These are phyloP conservation scores for Austroboletus eburneus DNA, from an alignment of 768 basidiomycete genomes.

Conservation along the genomic window DNA sequence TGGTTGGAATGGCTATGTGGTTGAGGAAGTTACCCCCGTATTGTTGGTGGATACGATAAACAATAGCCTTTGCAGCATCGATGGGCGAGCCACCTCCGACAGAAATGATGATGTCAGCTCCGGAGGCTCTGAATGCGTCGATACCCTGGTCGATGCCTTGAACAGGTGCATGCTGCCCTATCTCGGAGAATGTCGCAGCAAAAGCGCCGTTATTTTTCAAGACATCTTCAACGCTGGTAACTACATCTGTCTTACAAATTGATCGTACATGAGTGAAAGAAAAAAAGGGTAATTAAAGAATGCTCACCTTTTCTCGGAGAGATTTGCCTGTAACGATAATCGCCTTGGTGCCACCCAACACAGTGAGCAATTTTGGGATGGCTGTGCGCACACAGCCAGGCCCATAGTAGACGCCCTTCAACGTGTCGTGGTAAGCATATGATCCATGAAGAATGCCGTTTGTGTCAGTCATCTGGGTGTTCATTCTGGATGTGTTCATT, in stretches of 20 bases:
- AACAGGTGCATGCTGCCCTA: constrained; percentile 69
- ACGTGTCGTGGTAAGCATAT: constrained; percentile 64
- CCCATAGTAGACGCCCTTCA: constrained; percentile 69
- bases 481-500: no score
- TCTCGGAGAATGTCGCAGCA: constrained; percentile 66
- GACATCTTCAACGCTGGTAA: constrained; percentile 33
- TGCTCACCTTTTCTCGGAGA: constrained; percentile 53
- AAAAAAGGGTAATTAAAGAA: not conserved
- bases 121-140: constrained; percentile 48
- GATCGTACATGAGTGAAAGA: constrained; percentile 2
- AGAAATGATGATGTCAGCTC: constrained; percentile 66
- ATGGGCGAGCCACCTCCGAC: constrained; percentile 81
- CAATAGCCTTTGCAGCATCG: constrained; percentile 72
- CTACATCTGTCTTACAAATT: constrained; percentile 22
- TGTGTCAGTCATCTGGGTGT: constrained; percentile 9
- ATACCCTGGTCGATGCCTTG: constrained; percentile 59
- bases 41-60: constrained; percentile 59
- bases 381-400: constrained; percentile 61
- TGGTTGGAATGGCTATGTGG: constrained; percentile 81
- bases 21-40: constrained; percentile 46
- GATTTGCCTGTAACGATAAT: constrained; percentile 70
- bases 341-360: constrained; percentile 56
- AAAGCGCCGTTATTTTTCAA: constrained; percentile 56
- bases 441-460: constrained; percentile 39
- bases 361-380: constrained; percentile 56